Conservation (phyloP, 768 basidiomycete genomes). For the Boletus vinaceobasis region DNA sequence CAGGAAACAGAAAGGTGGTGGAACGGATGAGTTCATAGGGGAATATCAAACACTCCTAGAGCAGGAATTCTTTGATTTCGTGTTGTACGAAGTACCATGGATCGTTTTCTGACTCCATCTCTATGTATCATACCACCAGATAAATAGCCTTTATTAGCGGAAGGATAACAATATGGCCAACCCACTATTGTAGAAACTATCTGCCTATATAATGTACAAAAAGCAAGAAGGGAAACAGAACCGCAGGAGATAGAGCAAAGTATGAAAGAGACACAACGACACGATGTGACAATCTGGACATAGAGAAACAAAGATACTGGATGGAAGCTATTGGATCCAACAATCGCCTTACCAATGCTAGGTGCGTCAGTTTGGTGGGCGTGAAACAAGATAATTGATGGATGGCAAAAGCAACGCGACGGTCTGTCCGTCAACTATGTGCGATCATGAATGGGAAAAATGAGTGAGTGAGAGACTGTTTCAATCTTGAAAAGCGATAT, state of each 20-base stretch:
- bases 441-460: conserved; percentile 9
- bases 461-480: conserved; percentile 8
- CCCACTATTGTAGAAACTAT: conserved; percentile 51
- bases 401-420: conserved; percentile 10
- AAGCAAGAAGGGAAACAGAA: conserved; percentile 22
- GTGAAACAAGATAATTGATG: conserved; percentile 11
- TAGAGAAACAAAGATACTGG: conserved; percentile 12
- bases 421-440: conserved; percentile 24
- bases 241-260: conserved; percentile 24
- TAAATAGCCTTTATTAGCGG: conserved; percentile 51
- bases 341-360: conserved; percentile 8
- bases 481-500: conserved; percentile 19
- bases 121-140: conserved; percentile 14
- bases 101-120: conserved; percentile 53
- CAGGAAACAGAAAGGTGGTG: conserved; percentile 33
- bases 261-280: conserved; percentile 12
- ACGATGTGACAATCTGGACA: conserved; percentile 16
- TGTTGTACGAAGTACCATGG: conserved; percentile 91
- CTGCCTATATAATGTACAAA: conserved; percentile 43
- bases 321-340: conserved; percentile 15
- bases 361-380: conserved; percentile 8
- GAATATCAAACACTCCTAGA: conserved; percentile 94
- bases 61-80: conserved; percentile 94
- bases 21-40: conserved; percentile 71
- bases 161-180: conserved; percentile 60